These are phyloP conservation scores for Aspergillus sclerotialis DNA, from an alignment of 2,329 filamentous ascomycete species.

Conservation along the genomic window DNA sequence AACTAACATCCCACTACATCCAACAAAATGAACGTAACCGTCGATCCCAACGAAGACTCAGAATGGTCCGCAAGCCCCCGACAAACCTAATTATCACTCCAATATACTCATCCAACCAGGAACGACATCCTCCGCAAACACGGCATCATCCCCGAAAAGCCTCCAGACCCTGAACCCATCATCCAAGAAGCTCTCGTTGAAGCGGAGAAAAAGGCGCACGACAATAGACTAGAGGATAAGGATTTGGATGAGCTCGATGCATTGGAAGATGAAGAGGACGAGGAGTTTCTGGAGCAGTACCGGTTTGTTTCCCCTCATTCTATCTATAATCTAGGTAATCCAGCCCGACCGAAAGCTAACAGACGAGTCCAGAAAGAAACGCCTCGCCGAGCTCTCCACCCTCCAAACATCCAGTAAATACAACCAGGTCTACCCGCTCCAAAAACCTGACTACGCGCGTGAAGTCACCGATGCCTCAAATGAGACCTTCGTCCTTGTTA, in stretches of 20 bases:
- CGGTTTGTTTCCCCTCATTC: slow-evolving; percentile 38
- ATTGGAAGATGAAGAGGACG: slow-evolving; percentile 92
- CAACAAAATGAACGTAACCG: slow-evolving; percentile 61
- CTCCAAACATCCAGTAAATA: slow-evolving; percentile 72
- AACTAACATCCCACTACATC: slow-evolving; percentile 8
- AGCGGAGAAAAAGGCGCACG: slow-evolving; percentile 74
- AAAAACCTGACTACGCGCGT: slow-evolving; percentile 85
- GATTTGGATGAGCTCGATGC: slow-evolving; percentile 89
- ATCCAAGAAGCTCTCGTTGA: slow-evolving; percentile 91
- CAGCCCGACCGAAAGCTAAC: background rate
- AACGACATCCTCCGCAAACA: slow-evolving; percentile 98
- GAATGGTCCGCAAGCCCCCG: slow-evolving; percentile 65
- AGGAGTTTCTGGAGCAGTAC: slow-evolving; percentile 82
- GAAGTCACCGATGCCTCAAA: slow-evolving; percentile 89
- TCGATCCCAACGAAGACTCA: slow-evolving; percentile 94
- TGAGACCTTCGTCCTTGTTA: slow-evolving; percentile 62
- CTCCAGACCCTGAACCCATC: slow-evolving; percentile 87
- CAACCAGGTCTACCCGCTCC: slow-evolving; percentile 85
- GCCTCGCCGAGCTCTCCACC: slow-evolving; percentile 71
- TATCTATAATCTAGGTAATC: background rate
- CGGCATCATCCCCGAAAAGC: slow-evolving; percentile 95
- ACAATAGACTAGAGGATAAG: slow-evolving; percentile 89
- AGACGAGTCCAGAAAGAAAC: slow-evolving; percentile 67
- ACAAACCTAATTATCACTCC: too few species aligned
- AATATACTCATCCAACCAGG: slow-evolving; percentile 46